phyloP scores from a whole-genome alignment of 768 basidiomycete species.

The Naganishia kalamii region DNA sequence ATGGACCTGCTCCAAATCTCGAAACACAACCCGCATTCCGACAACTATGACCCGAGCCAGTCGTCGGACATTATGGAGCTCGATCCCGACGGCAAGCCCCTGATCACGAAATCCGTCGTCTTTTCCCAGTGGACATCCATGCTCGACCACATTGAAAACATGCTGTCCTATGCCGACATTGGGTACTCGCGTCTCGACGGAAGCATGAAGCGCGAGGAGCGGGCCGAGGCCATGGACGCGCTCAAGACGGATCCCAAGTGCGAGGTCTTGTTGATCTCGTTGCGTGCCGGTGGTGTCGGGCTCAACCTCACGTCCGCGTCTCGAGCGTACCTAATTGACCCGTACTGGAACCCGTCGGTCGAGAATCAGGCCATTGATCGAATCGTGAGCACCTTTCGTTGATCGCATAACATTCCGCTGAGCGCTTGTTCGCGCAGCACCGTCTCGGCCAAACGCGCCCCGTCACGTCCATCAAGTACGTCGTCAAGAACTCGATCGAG shows the following conservation, averaged over 20 bases:
- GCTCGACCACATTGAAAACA: constrained; percentile 72
- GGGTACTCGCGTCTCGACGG: constrained; percentile 89
- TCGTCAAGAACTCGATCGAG: constrained; percentile 92
- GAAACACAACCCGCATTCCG: constrained; percentile 72
- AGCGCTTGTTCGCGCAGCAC: constrained; percentile 56
- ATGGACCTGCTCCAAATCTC: constrained; percentile 75
- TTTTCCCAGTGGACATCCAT: constrained; percentile 95
- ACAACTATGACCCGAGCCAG: constrained; percentile 67
- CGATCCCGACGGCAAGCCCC: constrained; percentile 63
- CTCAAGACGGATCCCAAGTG: constrained; percentile 81
- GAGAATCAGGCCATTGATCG: constrained; percentile 98
- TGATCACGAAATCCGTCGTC: constrained; percentile 84
- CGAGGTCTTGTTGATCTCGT: constrained; percentile 89
- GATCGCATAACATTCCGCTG: neutral
- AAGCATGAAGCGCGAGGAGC: constrained; percentile 94
- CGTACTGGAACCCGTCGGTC: constrained; percentile 96
- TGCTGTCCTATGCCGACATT: constrained; percentile 72
- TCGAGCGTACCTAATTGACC: constrained; percentile 94
- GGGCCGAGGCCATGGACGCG: constrained; percentile 83
- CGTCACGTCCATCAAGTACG: constrained; percentile 83
- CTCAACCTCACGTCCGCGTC: constrained; percentile 88
- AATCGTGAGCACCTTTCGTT: constrained; percentile 58
- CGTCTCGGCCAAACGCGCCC: constrained; percentile 89
- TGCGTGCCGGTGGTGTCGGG: constrained; percentile 95
- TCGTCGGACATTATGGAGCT: constrained; percentile 60